Conservation (phyloP, 1,284 basidiomycete genomes). For the Naganishia liquefaciens region DNA sequence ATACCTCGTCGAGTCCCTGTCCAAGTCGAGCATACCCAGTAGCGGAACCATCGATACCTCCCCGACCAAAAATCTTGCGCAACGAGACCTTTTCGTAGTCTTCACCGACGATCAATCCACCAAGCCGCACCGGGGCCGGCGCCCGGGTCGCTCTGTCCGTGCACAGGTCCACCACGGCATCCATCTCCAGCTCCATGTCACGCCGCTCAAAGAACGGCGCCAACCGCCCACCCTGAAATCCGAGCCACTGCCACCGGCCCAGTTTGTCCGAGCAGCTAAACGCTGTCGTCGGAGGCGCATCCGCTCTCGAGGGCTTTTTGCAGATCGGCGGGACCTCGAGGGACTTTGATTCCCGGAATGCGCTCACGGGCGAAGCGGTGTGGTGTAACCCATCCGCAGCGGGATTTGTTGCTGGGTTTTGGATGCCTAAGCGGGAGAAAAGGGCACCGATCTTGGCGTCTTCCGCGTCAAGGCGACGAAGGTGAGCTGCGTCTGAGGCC, state of each 20-base stretch:
- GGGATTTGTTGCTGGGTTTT: too few species aligned
- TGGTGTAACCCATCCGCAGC: not conserved
- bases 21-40: slow-evolving; percentile 15
- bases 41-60: not conserved
- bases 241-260: slow-evolving; percentile 29
- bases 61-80: slow-evolving; percentile 19
- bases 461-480: slow-evolving; percentile 31
- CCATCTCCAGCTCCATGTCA: not conserved
- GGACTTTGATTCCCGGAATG: slow-evolving; percentile 9
- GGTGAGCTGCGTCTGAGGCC: slow-evolving; percentile 30
- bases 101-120: slow-evolving; percentile 32
- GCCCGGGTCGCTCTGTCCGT: not conserved
- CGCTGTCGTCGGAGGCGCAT: slow-evolving; percentile 28
- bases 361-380: not conserved
- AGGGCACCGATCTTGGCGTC: slow-evolving; percentile 10
- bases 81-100: slow-evolving; percentile 27
- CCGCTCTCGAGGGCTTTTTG: slow-evolving; percentile 34
- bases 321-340: slow-evolving; percentile 10
- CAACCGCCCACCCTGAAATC: slow-evolving; percentile 33
- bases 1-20: not conserved
- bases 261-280: slow-evolving; percentile 35
- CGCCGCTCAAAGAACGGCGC: slow-evolving; percentile 9
- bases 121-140: slow-evolving; percentile 12
- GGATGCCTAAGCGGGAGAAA: not conserved
- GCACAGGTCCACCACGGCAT: not conserved